Base-by-base conservation (phyloP, 2,329 filamentous ascomycete genomes). In the Alternaria alternata region DNA sequence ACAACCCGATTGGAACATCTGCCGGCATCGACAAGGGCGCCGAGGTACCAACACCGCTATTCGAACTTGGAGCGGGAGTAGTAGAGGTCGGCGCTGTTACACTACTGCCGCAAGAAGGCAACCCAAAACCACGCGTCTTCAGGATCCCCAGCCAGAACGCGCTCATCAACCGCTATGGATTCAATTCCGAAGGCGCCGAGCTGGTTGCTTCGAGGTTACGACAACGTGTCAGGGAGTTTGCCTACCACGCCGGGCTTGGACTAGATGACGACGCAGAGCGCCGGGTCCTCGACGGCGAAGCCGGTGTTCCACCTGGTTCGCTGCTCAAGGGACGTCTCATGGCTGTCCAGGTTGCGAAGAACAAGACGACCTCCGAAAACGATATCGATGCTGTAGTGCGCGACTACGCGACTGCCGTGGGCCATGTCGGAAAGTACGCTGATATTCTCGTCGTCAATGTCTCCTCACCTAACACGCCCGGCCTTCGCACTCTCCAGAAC, bases 401-500 rank as follows among this genome's bases (percentile, higher is more conserved):
- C 24, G 87, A 90, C 70, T 97, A 98, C 75, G 91, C 95, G n/a
- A 92, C 91, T 78, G 97, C 94, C 71, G 94, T 97, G 4, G 84
- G 91, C 55, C 86, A 89, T 46, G 82, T 99, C 38, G 95, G 91
- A 4, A 90, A 86, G 51, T 99, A 97, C 75, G 93, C 95, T 11
- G 95, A 99, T 73, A 91, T 99, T 36, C 82, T 99, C n/a, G 94
- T 98, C 7, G 95, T 99, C 74, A 99, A 99, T 72, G 95, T 99
- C 51, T 97, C 93, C 73, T 96, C 92, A 70, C 95, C 95, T 24
- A 99, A 99, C 81, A 98, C 94, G 0, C 94, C 94, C 0, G 94
- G 95, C 0, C 85, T 98, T 49, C 88, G 95, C 24, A 91, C 93
- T 57, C 83, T 99, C 38, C 95, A 99, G 80, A 91, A 91, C 3